phyloP scores from a whole-genome alignment of 2,329 filamentous ascomycete species.

The Colletotrichum destructivum region DNA sequence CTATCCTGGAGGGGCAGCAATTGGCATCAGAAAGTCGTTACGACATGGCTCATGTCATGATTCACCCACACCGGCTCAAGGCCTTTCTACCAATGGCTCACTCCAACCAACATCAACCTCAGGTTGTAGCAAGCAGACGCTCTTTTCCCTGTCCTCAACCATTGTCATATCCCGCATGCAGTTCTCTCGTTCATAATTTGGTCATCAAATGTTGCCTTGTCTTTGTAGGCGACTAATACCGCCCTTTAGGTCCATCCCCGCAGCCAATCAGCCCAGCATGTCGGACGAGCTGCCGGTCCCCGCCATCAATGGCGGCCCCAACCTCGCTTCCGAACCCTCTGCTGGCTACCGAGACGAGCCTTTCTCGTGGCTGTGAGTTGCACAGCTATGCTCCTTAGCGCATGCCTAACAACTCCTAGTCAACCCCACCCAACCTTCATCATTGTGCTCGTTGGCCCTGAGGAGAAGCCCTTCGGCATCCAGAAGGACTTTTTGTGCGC shows the following conservation, averaged over 20 bases:
- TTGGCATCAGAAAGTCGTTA: not conserved
- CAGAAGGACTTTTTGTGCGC: slow-evolving; percentile 72
- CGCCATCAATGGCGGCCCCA: slow-evolving; percentile 28
- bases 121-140: not conserved
- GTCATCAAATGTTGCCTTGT: not conserved
- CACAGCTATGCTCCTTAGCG: not conserved
- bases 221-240: slow-evolving; percentile 14
- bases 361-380: slow-evolving; percentile 58
- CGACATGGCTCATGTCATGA: not conserved
- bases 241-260: not conserved
- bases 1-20: not conserved
- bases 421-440: slow-evolving; percentile 70
- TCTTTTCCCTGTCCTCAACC: not conserved
- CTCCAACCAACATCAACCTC: too few species aligned
- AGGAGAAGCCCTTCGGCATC: slow-evolving; percentile 69
- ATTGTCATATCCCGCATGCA: not conserved
- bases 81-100: not conserved
- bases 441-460: slow-evolving; percentile 67
- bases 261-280: slow-evolving; percentile 22
- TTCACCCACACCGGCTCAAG: slow-evolving; percentile 14
- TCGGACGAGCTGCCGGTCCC: slow-evolving; percentile 20
- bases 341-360: not conserved
- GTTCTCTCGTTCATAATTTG: not conserved
- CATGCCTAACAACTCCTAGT: slow-evolving; percentile 51
- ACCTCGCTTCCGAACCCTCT: not conserved